Evolutionary conservation across 371 early-diverging fungal species (phyloP), one percentile per base, ranked within the genome.

Genomic region (Mortierella sp.): DNA sequence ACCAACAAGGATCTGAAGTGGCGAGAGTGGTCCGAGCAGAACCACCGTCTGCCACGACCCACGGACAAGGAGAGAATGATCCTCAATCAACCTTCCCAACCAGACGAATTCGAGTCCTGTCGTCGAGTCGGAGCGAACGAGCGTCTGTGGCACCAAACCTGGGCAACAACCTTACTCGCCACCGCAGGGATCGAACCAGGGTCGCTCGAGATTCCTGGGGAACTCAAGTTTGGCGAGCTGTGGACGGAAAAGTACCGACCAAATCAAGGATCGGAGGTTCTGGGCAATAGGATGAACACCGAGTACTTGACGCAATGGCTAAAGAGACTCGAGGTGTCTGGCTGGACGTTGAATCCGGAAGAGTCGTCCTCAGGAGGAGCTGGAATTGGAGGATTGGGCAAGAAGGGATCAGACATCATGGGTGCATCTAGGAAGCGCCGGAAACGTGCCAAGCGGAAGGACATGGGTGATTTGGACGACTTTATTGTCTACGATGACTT

Each of bases 241-340:
- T 83, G 83, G 83, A 76, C 73, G 29, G 83, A 83, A 26, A 83
- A 83, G 39, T 83, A 83, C 63, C 71, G 73, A 19, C 83, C 83
- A 22, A 68, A 22, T 24, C 65, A 64, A 13, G 83, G 83, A 26
- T 52, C 67, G 0, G 83, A 83, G 13, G 76, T 83, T 14, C 69
- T 83, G 40, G 83, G 77, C 6, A 83, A 83, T 37, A 55, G 76
- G 0, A 58, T 66, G 19, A 75, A 75, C n/a, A 83, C 83, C 53
- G 76, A 83, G 31, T 83, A 83, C 64, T 47, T 83, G 43, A 78
- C 79, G 16, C 79, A 75, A 14, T 83, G 83, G 83, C 76, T 83
- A 31, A 71, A 70, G 47, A 68, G 79, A n/a, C 69, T 83, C 16
- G 79, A 78, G 47, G 83, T 83, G 14, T 74, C 83, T 16, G 79